Evolutionary conservation across 2,329 filamentous ascomycete species (phyloP), one percentile per base, ranked within the genome.

Genomic region (Hawksworthiomyces lignivorus): DNA sequence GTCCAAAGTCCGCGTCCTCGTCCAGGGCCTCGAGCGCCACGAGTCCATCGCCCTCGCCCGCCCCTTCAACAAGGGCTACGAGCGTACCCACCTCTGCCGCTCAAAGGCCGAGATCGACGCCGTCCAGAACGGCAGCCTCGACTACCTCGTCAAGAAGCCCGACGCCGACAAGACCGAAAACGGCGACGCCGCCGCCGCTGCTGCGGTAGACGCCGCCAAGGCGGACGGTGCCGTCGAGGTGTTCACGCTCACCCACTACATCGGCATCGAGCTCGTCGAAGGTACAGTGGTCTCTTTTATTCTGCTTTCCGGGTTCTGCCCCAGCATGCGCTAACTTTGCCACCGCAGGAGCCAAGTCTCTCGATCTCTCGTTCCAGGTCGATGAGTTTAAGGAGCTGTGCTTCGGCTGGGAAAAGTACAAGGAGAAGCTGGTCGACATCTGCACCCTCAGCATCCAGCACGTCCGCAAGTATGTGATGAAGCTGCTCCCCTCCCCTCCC

Each of bases 201-300:
- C 24, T 11, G 15, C 39, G 3, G 40, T 27, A 3, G 21, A 19
- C 5, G 41, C 11, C 6, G 14, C 35, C 4, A 38, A 39, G 12
- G 11, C 31, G 27, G 19, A 37, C n/a, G 37, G 43, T n/a, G 42
- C 55, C 31, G 51, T 60, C 32, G 68, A 70, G 43, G 67, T 97
- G 21, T 94, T 86, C 59, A 97, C 90, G 0, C 88, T 87, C 19
- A 96, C 89, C 1, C 90, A 89, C 61, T 98, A 97, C 58, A 87
- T 98, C 56, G 92, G 92, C 27, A 72, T 97, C 36, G 84, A 90
- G 53, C 65, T 96, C 42, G 72, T 73, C 28, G 75, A 82, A 68
- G 82, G 86, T 87, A 72, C 59, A 76, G 67, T 36, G 15, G 5
- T 18, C 5, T 12, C 9, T 24, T 12, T 11, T 17, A 27, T 38